Conservation (phyloP, 495 filamentous ascomycete genomes). For the Amphirosellinia nigrospora region DNA sequence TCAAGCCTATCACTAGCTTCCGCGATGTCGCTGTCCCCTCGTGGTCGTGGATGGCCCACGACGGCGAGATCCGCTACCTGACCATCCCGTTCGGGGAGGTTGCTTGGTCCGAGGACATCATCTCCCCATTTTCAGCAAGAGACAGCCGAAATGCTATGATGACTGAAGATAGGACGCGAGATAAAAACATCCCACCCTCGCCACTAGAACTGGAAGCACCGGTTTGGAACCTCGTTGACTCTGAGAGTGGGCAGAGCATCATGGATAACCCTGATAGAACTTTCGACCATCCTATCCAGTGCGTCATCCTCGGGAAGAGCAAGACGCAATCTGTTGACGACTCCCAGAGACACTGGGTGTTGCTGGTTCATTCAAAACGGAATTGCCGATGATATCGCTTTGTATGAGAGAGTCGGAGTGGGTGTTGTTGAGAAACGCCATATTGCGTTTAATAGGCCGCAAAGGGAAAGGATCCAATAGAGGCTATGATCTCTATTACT, state of each 20-base stretch:
- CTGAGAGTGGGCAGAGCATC: background rate
- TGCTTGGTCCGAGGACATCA: background rate
- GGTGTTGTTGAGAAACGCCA: background rate
- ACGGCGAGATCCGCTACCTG: background rate
- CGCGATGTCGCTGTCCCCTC: background rate
- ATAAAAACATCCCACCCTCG: background rate
- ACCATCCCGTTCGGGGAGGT: background rate
- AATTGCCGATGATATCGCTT: background rate
- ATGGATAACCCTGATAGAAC: background rate
- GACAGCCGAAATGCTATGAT: background rate
- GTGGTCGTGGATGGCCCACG: conserved; percentile 6
- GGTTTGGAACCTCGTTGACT: background rate
- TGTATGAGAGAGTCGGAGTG: background rate
- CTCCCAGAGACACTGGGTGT: background rate
- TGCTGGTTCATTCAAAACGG: background rate
- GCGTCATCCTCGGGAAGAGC: background rate
- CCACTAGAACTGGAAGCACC: background rate
- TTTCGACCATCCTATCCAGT: background rate
- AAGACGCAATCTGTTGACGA: background rate
- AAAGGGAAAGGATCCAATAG: background rate
- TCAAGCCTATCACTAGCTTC: background rate
- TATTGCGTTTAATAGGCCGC: background rate
- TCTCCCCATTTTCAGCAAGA: background rate
- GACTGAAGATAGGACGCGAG: background rate
- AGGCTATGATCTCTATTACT: background rate